These are phyloP conservation scores for Cicer pinnatifidum DNA, from an alignment of 306 rosid species.

Conservation along the genomic window DNA sequence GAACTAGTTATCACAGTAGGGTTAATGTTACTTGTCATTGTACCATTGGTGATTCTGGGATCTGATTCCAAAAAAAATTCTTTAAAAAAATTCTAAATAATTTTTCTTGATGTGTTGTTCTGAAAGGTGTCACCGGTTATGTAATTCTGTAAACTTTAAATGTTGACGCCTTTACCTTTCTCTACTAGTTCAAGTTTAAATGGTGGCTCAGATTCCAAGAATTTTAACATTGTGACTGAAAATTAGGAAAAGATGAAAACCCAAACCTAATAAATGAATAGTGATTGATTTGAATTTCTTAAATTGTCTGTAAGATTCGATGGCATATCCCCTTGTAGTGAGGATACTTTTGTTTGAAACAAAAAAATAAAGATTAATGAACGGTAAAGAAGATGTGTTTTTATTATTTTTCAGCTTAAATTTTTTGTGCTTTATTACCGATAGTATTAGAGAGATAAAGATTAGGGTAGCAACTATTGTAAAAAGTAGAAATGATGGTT, in stretches of 20 bases:
- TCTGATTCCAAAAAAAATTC: neutral
- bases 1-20: neutral
- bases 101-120: neutral
- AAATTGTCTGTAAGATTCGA: neutral
- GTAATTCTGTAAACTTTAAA: constrained; percentile 1
- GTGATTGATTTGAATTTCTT: constrained; percentile 27
- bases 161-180: neutral
- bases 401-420: neutral
- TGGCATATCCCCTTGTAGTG: neutral
- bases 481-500: neutral
- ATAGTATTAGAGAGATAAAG: neutral
- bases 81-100: too few species aligned
- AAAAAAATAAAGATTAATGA: too few species aligned
- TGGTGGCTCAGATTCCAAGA: constrained; percentile 11
- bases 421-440: neutral
- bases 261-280: constrained; percentile 1
- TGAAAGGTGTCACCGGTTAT: constrained; percentile 3
- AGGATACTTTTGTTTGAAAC: neutral
- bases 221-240: neutral
- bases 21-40: neutral
- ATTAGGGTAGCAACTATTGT: neutral
- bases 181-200: constrained; percentile 4
- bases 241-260: constrained; percentile 2
- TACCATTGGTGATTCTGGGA: neutral
- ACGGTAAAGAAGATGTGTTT: neutral